Evolutionary conservation across 805 yeast genomes (phyloP).

Genomic region (Wickerhamiella shivajii): DNA sequence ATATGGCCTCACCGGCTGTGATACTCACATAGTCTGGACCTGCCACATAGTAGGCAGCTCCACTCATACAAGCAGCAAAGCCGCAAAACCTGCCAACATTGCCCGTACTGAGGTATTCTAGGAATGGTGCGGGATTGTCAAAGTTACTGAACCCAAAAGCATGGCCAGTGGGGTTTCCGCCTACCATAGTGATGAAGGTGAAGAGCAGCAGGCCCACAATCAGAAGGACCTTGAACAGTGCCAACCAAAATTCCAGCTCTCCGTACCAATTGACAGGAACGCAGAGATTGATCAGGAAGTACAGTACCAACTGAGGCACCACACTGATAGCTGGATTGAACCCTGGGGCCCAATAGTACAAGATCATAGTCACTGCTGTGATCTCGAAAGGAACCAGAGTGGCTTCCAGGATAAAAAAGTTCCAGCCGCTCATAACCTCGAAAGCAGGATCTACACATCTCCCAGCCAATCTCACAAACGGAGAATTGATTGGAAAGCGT

Average conservation of each 20-base stretch:
- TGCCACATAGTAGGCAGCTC: constrained; percentile 66
- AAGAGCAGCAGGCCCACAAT: constrained; percentile 64
- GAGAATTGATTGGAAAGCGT: constrained; percentile 61
- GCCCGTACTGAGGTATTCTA: constrained; percentile 35
- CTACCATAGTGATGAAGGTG: constrained; percentile 71
- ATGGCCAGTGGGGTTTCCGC: constrained; percentile 68
- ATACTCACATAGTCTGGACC: constrained; percentile 80
- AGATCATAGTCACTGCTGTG: constrained; percentile 61
- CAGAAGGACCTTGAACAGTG: constrained; percentile 56
- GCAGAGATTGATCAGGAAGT: constrained; percentile 42
- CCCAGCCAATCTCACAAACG: constrained; percentile 61
- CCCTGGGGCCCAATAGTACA: constrained; percentile 70
- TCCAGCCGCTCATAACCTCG: constrained; percentile 67
- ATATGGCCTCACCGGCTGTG: constrained; percentile 69
- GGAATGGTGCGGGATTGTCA: constrained; percentile 42
- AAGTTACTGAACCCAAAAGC: constrained; percentile 46
- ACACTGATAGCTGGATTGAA: constrained; percentile 59
- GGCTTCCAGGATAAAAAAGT: constrained; percentile 62
- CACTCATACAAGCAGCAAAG: constrained; percentile 49
- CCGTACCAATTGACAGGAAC: constrained; percentile 68
- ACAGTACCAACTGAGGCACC: constrained; percentile 47
- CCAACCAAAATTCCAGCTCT: constrained; percentile 67
- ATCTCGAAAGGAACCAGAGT: constrained; percentile 74
- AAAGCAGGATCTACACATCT: constrained; percentile 63
- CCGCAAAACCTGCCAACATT: constrained; percentile 55